Evolutionary conservation across 768 basidiomycete genomes (phyloP).

Genomic region (Atractiella rhizophila): DNA sequence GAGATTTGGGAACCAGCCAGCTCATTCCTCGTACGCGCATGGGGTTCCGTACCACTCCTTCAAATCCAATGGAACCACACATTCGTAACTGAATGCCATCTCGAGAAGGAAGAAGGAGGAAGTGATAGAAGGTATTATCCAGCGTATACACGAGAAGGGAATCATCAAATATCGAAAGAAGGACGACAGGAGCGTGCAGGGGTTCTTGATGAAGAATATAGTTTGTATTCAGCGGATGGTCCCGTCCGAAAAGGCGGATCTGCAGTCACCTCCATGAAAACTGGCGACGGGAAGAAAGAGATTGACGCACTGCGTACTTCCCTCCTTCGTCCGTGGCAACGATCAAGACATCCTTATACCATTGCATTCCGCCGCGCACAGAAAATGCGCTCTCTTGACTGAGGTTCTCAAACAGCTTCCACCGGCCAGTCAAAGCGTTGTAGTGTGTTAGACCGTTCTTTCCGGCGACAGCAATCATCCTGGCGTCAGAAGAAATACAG

Average conservation of each 20-base stretch:
- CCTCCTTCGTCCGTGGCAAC: slow-evolving; percentile 63
- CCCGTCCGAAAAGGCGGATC: slow-evolving; percentile 84
- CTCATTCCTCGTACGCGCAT: slow-evolving; percentile 65
- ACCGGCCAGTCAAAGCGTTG: slow-evolving; percentile 73
- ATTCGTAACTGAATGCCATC: slow-evolving; percentile 62
- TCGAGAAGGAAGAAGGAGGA: slow-evolving; percentile 54
- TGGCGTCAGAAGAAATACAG: slow-evolving; percentile 65
- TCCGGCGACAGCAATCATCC: slow-evolving; percentile 77
- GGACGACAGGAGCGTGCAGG: slow-evolving; percentile 49
- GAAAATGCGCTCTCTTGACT: slow-evolving; percentile 62
- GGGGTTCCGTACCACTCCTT: slow-evolving; percentile 63
- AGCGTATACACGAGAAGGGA: slow-evolving; percentile 78
- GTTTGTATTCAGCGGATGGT: slow-evolving; percentile 56
- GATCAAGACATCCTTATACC: slow-evolving; percentile 89
- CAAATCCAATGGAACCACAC: slow-evolving; percentile 85
- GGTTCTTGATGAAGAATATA: slow-evolving; percentile 61
- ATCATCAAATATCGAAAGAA: slow-evolving; percentile 78
- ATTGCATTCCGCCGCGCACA: slow-evolving; percentile 72
- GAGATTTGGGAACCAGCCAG: slow-evolving; percentile 84
- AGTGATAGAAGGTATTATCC: slow-evolving; percentile 83
- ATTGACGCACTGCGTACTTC: slow-evolving; percentile 20
- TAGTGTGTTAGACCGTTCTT: slow-evolving; percentile 76
- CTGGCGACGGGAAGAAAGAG: neutral
- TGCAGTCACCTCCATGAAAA: slow-evolving; percentile 19
- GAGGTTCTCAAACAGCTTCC: slow-evolving; percentile 66